Percentiles rank a stretch among this genome's conserved stretches.
These are phyloP conservation scores for Trichomonas tenax DNA, from an alignment of 208 protist species.

Conservation along the genomic window DNA sequence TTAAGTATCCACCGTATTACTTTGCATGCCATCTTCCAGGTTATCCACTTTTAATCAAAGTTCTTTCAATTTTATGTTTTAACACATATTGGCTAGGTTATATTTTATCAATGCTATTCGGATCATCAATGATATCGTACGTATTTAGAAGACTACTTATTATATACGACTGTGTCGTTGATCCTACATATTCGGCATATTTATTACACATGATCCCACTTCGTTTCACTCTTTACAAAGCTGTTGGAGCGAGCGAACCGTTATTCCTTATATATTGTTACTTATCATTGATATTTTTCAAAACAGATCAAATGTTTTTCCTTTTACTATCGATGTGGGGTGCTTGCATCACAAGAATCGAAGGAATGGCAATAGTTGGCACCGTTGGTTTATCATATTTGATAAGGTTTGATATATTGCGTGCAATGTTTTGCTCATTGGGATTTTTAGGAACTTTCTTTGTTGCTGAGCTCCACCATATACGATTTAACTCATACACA, in stretches of 20 bases:
- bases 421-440: neutral
- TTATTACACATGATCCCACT: neutral
- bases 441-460: neutral
- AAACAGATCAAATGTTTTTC: neutral
- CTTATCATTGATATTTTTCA: neutral
- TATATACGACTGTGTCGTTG: neutral
- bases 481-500: neutral
- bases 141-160: neutral
- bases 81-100: neutral
- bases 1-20: neutral
- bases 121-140: neutral
- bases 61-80: neutral
- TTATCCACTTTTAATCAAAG: neutral
- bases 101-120: neutral
- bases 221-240: neutral
- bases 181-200: neutral
- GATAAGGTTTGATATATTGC: neutral
- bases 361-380: neutral
- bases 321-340: neutral
- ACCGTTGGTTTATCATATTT: neutral
- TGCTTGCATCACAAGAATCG: neutral
- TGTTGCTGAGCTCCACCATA: neutral
- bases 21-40: slow-evolving; percentile 6
- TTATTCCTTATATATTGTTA: neutral
- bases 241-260: neutral